Evolutionary conservation across 768 basidiomycete species (phyloP).

Genomic region (Jaapia argillacea): DNA sequence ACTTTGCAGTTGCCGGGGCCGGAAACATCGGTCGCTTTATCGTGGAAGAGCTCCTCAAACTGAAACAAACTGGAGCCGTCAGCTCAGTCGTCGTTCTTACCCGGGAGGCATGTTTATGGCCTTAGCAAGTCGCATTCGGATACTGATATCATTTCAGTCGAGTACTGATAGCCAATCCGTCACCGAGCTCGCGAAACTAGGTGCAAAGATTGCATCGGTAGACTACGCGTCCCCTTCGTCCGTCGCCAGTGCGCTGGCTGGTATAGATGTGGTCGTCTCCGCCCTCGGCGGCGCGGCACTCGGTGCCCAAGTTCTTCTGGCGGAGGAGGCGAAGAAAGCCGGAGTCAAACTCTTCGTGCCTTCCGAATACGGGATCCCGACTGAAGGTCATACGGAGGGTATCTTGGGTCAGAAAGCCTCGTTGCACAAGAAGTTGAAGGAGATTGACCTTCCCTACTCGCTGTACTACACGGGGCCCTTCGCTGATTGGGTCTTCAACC

Average conservation of each 20-base stretch:
- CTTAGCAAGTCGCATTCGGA: neutral
- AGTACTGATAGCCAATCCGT: slow-evolving; percentile 1
- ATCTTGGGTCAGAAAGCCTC: slow-evolving; percentile 1
- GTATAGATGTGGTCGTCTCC: slow-evolving; percentile 8
- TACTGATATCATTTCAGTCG: neutral
- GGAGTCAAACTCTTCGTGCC: slow-evolving; percentile 22
- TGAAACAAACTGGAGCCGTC: slow-evolving; percentile 7
- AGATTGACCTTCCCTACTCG: slow-evolving; percentile 6
- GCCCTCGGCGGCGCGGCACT: slow-evolving; percentile 3
- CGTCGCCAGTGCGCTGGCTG: slow-evolving; percentile 4
- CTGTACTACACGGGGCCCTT: slow-evolving; percentile 10
- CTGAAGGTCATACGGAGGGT: slow-evolving; percentile 6
- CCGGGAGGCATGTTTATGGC: too few species aligned
- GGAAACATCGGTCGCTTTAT: slow-evolving; percentile 9
- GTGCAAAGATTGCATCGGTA: slow-evolving; percentile 7
- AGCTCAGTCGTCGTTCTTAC: slow-evolving; percentile 7
- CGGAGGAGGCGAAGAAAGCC: slow-evolving; percentile 13
- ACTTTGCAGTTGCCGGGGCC: slow-evolving; percentile 9
- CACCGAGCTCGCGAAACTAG: slow-evolving; percentile 3
- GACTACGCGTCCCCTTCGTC: slow-evolving; percentile 6
- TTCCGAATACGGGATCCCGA: slow-evolving; percentile 17
- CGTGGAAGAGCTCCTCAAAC: slow-evolving; percentile 10
- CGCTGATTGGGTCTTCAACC: slow-evolving; percentile 4
- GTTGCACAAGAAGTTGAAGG: slow-evolving; percentile 4
- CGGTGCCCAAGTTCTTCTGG: slow-evolving; percentile 9